Evolutionary conservation across 2,329 filamentous ascomycete genomes (phyloP), one percentile per base, ranked within the genome.

Genomic region (Trichoderma pleuroti): DNA sequence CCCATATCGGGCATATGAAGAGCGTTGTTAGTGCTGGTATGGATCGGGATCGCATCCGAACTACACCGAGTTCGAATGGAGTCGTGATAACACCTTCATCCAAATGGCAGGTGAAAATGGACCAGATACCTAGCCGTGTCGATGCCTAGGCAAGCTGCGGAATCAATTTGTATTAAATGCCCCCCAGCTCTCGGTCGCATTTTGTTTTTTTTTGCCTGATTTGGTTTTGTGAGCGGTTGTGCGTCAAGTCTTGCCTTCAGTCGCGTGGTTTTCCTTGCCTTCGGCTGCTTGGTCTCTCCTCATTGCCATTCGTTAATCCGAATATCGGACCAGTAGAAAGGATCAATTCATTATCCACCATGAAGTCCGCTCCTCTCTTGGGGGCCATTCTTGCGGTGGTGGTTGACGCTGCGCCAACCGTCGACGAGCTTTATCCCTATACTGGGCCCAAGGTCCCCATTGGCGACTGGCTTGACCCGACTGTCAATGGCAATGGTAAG

Each of bases 381-480:
- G 64, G 52, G 26, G 64, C 64, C 34, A n/a, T 67, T 39, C 52
- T 67, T 7, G 64, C 64, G 8, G 64, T 67, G 5, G 26, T 36
- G 24, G 64, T 16, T 18, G 64, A 67, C 39, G 49, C 64, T 28
- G 52, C n/a, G 26, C 64, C 64, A 3, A 46, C 64, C 1, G 64
- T 59, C 10, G 64, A 67, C 26, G 64, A 67, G 52, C 64, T 67
- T 12, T 67, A 67, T 30, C 64, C 64, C 8, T 67, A 67, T n/a
- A 32, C 49, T 2, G 64, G 64, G 5, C 64, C 64, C n/a, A 59
- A 57, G 0, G 18, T 67, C 10, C 64, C 64, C 5, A 34, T 67
- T 30, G 64, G 64, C 8, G 64, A 67, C 52, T 67, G 64, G 64
- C 4, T 34, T 32, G 52, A 67, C 18, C 52, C 64, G 10, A 59